Evolutionary conservation across 2,329 filamentous ascomycete species (phyloP).

Genomic region (Hysterium pulicare): DNA sequence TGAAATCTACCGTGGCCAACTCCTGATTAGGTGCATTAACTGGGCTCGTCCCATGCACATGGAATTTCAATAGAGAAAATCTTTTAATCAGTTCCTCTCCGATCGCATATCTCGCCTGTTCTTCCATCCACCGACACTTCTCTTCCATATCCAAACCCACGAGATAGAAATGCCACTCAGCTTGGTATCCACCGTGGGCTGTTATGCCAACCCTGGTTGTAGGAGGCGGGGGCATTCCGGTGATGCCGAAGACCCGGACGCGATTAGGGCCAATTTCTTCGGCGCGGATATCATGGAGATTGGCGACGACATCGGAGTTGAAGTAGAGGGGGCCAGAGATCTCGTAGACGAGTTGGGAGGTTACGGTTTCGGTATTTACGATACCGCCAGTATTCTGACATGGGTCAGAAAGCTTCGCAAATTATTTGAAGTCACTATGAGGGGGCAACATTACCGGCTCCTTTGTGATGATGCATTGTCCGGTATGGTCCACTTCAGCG

Average conservation of each 20-base stretch:
- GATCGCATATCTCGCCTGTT: conserved; percentile 14
- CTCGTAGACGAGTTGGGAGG: conserved; percentile 39
- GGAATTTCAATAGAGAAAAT: conserved; percentile 26
- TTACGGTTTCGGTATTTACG: conserved; percentile 15
- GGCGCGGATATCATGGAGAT: conserved; percentile 23
- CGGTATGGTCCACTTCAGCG: conserved; percentile 25
- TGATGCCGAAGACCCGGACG: conserved; percentile 30
- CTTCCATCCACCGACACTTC: conserved; percentile 32
- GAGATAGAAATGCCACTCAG: conserved; percentile 41
- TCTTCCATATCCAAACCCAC: conserved; percentile 46
- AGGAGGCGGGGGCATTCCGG: conserved; percentile 28
- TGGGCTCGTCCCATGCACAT: conserved; percentile 24
- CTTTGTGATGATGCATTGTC: conserved; percentile 26
- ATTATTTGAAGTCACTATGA: too few species aligned
- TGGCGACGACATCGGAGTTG: conserved; percentile 38
- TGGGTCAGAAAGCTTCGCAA: too few species aligned
- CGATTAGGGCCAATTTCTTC: conserved; percentile 17
- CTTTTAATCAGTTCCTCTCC: conserved; percentile 18
- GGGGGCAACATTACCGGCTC: too few species aligned
- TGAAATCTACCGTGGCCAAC: conserved; percentile 36
- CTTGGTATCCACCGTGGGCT: conserved; percentile 29
- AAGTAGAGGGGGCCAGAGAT: conserved; percentile 40
- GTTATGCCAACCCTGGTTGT: conserved; percentile 33
- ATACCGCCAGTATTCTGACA: conserved; percentile 25
- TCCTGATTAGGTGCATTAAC: conserved; percentile 31